Evolutionary conservation across 495 filamentous ascomycete genomes (phyloP).

Genomic region (Choiromyces venosus): DNA sequence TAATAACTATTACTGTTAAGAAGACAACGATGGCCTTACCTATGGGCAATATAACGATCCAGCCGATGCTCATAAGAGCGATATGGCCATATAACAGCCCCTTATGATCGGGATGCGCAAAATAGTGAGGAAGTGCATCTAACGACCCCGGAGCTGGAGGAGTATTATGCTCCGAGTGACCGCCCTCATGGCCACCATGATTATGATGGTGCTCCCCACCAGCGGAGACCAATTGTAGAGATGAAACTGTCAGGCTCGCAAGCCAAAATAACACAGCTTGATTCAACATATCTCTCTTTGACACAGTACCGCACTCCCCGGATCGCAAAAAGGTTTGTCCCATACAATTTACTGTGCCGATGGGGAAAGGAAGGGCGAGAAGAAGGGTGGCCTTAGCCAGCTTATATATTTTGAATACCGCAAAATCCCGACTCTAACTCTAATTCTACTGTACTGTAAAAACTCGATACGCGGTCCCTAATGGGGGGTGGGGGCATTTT

Average conservation of each 20-base stretch:
- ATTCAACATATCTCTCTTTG: background rate
- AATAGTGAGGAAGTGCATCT: constrained; percentile 62
- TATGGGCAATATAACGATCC: constrained; percentile 77
- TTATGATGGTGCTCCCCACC: constrained; percentile 17
- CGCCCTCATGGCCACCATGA: constrained; percentile 29
- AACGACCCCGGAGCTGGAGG: constrained; percentile 1
- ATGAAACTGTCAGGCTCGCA: background rate
- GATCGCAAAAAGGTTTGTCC: background rate
- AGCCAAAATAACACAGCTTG: background rate
- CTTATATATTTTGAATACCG: background rate
- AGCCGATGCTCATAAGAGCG: constrained; percentile 67
- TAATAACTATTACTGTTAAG: background rate
- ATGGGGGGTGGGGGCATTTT: background rate
- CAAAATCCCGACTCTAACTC: background rate
- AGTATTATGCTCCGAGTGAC: constrained; percentile 13
- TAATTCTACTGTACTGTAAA: background rate
- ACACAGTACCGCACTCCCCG: background rate
- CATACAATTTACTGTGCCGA: background rate
- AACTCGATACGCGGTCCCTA: background rate
- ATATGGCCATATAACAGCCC: constrained; percentile 73
- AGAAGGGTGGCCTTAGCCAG: background rate
- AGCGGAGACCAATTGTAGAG: background rate
- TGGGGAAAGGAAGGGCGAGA: background rate
- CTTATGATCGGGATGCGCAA: constrained; percentile 60
- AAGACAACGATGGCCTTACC: constrained; percentile 51